Percentiles rank a stretch among this genome's conserved stretches.
These are phyloP conservation scores for Zymoseptoria tritici DNA, from an alignment of 2,329 filamentous ascomycete genomes.

Conservation along the genomic window DNA sequence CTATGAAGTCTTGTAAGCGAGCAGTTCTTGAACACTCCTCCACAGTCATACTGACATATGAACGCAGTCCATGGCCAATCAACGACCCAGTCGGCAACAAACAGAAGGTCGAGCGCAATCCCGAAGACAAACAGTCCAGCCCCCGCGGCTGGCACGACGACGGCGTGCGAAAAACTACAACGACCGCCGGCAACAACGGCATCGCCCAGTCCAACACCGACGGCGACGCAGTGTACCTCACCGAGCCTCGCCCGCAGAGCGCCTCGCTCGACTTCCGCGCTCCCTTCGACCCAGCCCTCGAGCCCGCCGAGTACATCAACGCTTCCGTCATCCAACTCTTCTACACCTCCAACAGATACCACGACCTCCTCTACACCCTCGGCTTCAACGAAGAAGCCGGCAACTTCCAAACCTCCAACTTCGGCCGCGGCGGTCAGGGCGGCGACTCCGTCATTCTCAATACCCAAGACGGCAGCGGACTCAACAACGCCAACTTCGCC, in stretches of 20 bases:
- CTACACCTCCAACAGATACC: slow-evolving; percentile 54
- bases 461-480: slow-evolving; percentile 46
- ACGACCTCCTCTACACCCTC: slow-evolving; percentile 51
- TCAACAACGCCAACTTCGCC: slow-evolving; percentile 53
- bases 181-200: slow-evolving; percentile 53
- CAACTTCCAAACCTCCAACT: slow-evolving; percentile 55
- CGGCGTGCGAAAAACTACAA: slow-evolving; percentile 43
- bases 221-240: slow-evolving; percentile 39
- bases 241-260: slow-evolving; percentile 45
- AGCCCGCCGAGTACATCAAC: slow-evolving; percentile 38
- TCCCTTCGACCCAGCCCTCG: slow-evolving; percentile 7
- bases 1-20: slow-evolving; percentile 44
- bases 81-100: slow-evolving; percentile 48
- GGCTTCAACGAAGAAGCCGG: slow-evolving; percentile 53
- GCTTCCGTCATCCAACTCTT: slow-evolving; percentile 54
- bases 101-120: slow-evolving; percentile 41
- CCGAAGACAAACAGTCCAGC: slow-evolving; percentile 42
- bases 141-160: slow-evolving; percentile 49
- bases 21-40: background rate
- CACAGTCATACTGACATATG: background rate
- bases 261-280: slow-evolving; percentile 36
- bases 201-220: slow-evolving; percentile 48
- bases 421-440: slow-evolving; percentile 45
- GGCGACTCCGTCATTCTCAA: slow-evolving; percentile 50
- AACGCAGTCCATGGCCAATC: slow-evolving; percentile 41